phyloP scores from a whole-genome alignment of 2,329 filamentous ascomycete genomes.

The Grosmannia penicillata region DNA sequence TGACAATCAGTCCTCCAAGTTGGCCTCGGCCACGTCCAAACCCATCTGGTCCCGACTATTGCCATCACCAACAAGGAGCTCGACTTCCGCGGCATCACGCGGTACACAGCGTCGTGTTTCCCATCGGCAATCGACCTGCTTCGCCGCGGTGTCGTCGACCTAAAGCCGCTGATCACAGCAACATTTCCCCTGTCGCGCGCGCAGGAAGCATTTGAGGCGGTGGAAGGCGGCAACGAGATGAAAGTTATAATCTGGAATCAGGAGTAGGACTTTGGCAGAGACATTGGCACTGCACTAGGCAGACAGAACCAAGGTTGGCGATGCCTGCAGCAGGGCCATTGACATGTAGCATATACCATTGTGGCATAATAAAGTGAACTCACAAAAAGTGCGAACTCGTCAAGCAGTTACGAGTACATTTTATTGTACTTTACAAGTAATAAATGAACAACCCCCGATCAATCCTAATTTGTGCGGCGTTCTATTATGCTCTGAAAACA shows the following conservation, averaged over 20 bases:
- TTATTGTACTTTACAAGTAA: too few species aligned
- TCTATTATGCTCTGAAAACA: too few species aligned
- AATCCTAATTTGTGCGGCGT: too few species aligned
- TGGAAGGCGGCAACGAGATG: slow-evolving; percentile 66
- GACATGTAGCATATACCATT: too few species aligned
- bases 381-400: too few species aligned
- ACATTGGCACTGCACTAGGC: too few species aligned
- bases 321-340: too few species aligned
- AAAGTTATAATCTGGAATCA: slow-evolving; percentile 41
- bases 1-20: slow-evolving; percentile 44
- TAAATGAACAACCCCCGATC: too few species aligned
- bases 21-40: slow-evolving; percentile 78
- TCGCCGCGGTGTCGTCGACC: slow-evolving; percentile 54
- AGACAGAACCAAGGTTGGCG: too few species aligned
- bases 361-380: too few species aligned
- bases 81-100: slow-evolving; percentile 59
- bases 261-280: neutral
- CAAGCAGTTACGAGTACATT: too few species aligned
- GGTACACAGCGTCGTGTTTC: slow-evolving; percentile 81
- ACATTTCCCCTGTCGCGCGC: slow-evolving; percentile 69
- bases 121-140: slow-evolving; percentile 67
- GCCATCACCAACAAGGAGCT: slow-evolving; percentile 80
- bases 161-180: slow-evolving; percentile 70
- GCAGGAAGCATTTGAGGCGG: slow-evolving; percentile 73
- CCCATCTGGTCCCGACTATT: slow-evolving; percentile 74